Evolutionary conservation across 805 yeast genomes (phyloP), one percentile per base, ranked within the genome.

Genomic region (Candida sonorensis): DNA sequence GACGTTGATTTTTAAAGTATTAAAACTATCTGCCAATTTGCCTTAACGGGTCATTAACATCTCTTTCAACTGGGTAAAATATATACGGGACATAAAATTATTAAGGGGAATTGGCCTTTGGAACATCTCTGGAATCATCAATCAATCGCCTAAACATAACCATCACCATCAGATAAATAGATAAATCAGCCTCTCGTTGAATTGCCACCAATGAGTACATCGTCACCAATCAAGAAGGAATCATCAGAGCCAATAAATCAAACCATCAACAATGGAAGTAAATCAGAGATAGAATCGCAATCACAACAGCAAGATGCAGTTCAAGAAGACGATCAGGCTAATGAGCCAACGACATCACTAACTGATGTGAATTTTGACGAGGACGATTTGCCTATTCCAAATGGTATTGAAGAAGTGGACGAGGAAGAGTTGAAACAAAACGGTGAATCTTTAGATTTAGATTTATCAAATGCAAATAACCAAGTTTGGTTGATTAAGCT

Each of bases 401-500:
- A 46, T 23, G 62, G 61, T 31, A 59, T 57, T 16, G 61, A 53
- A 23, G 61, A 55, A 11, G 42, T 57, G 5, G 53, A 57, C 29
- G 64, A 55, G 35, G 42, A 53, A 19, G 52, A 53, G 35, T 46
- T 61, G 51, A 44, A 72, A 53, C 49, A 49, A 19, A 44, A 59
- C 38, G 66, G 81, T 46, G 95, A 81, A 58, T 69, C 84, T 10
- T 67, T 88, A 19, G 94, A 92, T 55, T 65, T 92, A 57, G 84
- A 87, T 51, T 58, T 87, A 31, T 40, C 66, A 2, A 62, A 66
- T 19, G 74, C 79, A 11, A 66, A 61, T 29, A 79, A 81, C 48
- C 86, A 86, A 45, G 79, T 92, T 26, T 92, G 97, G 98, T 65
- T 92, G 15, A 95, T 92, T 16, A 75, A 92, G 46, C 62, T 92